Conservation (phyloP, 2,329 filamentous ascomycete species). For the Sclerotinia nivalis region DNA sequence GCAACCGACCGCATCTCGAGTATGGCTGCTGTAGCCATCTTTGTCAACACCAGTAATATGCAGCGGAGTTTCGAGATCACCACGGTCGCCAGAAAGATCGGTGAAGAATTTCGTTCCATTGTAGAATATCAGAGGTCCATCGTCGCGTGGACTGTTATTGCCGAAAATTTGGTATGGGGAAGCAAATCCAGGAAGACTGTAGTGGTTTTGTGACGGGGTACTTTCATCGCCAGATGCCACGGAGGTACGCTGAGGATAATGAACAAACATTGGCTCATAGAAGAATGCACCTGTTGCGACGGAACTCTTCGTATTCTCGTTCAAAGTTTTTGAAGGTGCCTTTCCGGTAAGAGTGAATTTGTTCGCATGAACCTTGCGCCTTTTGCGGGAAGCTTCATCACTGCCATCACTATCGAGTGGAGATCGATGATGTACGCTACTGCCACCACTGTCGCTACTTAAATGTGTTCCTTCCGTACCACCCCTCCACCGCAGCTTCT, state of each 20-base stretch:
- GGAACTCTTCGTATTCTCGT: constrained; percentile 33
- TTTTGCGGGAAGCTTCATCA: constrained; percentile 32
- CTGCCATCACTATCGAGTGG: constrained; percentile 33
- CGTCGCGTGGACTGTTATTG: constrained; percentile 52
- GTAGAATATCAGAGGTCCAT: constrained; percentile 83
- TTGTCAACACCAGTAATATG: constrained; percentile 51
- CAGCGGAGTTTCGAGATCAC: constrained; percentile 50
- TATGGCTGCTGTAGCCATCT: constrained; percentile 39
- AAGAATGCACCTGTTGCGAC: constrained; percentile 54
- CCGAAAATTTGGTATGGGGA: neutral
- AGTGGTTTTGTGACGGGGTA: neutral
- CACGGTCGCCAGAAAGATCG: constrained; percentile 70
- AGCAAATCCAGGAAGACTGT: constrained; percentile 4
- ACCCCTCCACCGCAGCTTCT: constrained; percentile 78
- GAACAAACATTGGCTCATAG: constrained; percentile 64
- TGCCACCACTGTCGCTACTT: constrained; percentile 62
- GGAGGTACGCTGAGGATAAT: constrained; percentile 49
- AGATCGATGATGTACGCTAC: constrained; percentile 50
- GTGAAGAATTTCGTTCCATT: constrained; percentile 78
- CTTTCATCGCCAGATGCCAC: constrained; percentile 36
- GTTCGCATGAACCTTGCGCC: constrained; percentile 32
- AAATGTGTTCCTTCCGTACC: constrained; percentile 64
- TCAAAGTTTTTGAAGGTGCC: neutral
- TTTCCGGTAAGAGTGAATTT: constrained; percentile 22
- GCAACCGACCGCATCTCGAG: constrained; percentile 28